A percentile compares a stretch with the other conserved stretches of the same genome.
Conservation (phyloP, 1,284 basidiomycete species). For the Ceratobasidium sp. region DNA sequence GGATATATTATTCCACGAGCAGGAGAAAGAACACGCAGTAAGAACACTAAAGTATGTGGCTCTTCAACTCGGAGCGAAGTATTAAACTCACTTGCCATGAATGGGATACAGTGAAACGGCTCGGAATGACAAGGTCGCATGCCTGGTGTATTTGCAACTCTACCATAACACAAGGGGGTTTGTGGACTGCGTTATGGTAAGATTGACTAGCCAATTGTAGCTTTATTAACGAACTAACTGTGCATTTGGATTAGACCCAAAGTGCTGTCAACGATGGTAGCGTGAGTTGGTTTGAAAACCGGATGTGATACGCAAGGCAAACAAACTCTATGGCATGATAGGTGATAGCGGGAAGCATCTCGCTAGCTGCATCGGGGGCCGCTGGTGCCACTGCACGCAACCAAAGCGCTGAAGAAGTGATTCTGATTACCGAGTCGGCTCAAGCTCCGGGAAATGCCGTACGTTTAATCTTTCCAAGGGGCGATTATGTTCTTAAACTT, state of each 20-base stretch:
- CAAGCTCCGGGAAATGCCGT: constrained; percentile 10
- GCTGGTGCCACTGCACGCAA: constrained; percentile 27
- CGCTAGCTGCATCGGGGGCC: constrained; percentile 6
- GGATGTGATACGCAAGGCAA: neutral
- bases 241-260: constrained; percentile 17
- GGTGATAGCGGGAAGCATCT: constrained; percentile 44
- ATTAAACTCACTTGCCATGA: neutral
- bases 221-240: constrained; percentile 1
- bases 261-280: constrained; percentile 40
- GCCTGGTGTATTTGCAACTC: constrained; percentile 78
- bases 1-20: constrained; percentile 77
- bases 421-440: constrained; percentile 14
- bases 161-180: constrained; percentile 81
- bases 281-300: constrained; percentile 13
- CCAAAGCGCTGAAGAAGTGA: constrained; percentile 37
- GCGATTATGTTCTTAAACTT: neutral
- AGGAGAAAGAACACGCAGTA: constrained; percentile 69
- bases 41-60: constrained; percentile 14
- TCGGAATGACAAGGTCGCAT: constrained; percentile 79
- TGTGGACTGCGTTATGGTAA: constrained; percentile 76
- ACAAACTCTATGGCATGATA: neutral
- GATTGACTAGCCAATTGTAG: constrained; percentile 54
- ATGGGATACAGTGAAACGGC: constrained; percentile 71
- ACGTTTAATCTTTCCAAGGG: neutral
- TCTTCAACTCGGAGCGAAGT: neutral